phyloP scores from a whole-genome alignment of 2,329 filamentous ascomycete genomes.

The Lecanicillium sp. region DNA sequence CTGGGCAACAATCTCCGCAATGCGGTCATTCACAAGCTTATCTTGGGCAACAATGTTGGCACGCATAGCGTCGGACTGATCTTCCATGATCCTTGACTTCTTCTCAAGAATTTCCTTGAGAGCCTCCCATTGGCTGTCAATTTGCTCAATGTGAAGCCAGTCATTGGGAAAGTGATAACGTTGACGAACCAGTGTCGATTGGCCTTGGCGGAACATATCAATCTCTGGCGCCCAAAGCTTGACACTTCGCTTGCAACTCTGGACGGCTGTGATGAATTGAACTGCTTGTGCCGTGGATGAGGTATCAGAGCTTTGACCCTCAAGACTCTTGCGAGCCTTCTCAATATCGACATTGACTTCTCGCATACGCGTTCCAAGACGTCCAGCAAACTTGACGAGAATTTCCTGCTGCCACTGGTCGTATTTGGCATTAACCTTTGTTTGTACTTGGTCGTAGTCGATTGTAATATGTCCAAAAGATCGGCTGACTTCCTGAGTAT shows the following conservation, averaged over 20 bases:
- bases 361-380: conserved; percentile 81
- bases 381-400: conserved; percentile 80
- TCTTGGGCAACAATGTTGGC: conserved; percentile 95
- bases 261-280: conserved; percentile 95
- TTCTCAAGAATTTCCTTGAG: conserved; percentile 85
- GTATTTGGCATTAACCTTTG: conserved; percentile 97
- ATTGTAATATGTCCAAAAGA: conserved; percentile 92
- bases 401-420: conserved; percentile 99
- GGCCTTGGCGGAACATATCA: conserved; percentile 89
- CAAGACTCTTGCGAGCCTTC: conserved; percentile 80
- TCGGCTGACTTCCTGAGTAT: conserved; percentile 88
- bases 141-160: conserved; percentile 93
- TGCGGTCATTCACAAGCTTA: conserved; percentile 81
- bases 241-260: conserved; percentile 90
- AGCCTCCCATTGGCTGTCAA: conserved; percentile 91
- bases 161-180: conserved; percentile 89
- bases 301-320: conserved; percentile 84
- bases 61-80: conserved; percentile 88
- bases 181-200: conserved; percentile 83
- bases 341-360: conserved; percentile 90
- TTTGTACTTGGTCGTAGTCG: conserved; percentile 97
- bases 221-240: conserved; percentile 94
- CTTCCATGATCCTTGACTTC: conserved; percentile 91
- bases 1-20: conserved; percentile 71
- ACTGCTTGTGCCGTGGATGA: conserved; percentile 96